These are phyloP conservation scores for Trametes hirsuta DNA, from an alignment of 1,284 basidiomycete genomes.

Conservation along the genomic window DNA sequence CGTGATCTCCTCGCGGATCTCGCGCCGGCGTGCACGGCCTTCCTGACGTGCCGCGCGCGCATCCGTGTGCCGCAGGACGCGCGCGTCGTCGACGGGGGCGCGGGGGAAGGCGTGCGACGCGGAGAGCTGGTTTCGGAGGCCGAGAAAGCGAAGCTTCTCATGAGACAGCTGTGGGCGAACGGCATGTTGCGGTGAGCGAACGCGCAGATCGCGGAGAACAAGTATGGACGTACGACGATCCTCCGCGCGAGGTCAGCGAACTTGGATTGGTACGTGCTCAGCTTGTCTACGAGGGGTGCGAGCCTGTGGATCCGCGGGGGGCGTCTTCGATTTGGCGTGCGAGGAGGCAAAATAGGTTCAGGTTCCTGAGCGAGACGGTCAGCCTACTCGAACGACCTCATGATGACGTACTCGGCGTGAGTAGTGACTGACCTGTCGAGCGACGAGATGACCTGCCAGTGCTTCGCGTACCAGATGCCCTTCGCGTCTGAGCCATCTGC, in stretches of 20 bases:
- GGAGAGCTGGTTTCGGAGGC: slow-evolving; percentile 18
- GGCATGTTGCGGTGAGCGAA: background rate
- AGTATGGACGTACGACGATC: slow-evolving; percentile 19
- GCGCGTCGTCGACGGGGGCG: slow-evolving; percentile 13
- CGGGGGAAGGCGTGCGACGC: slow-evolving; percentile 10
- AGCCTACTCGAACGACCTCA: background rate
- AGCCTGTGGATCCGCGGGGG: slow-evolving; percentile 32
- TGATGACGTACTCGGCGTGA: background rate
- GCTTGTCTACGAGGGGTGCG: slow-evolving; percentile 29
- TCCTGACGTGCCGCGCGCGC: slow-evolving; percentile 21
- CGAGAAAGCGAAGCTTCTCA: slow-evolving; percentile 27
- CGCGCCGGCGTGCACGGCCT: slow-evolving; percentile 18
- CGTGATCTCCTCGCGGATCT: slow-evolving; percentile 27
- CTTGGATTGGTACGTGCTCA: slow-evolving; percentile 46
- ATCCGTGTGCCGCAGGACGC: slow-evolving; percentile 16
- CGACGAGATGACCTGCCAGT: slow-evolving; percentile 25
- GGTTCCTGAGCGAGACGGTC: slow-evolving; percentile 15
- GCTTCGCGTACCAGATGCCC: slow-evolving; percentile 27
- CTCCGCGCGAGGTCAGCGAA: slow-evolving; percentile 28
- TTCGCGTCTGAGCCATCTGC: slow-evolving; percentile 15
- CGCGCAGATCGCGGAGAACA: background rate
- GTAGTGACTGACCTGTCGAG: slow-evolving; percentile 21
- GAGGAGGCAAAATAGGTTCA: slow-evolving; percentile 27
- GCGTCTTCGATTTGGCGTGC: slow-evolving; percentile 23
- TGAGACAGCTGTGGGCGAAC: slow-evolving; percentile 23